Evolutionary conservation across 441 rosid species (phyloP).

Genomic region (Pelargonium myrrhifolium): DNA sequence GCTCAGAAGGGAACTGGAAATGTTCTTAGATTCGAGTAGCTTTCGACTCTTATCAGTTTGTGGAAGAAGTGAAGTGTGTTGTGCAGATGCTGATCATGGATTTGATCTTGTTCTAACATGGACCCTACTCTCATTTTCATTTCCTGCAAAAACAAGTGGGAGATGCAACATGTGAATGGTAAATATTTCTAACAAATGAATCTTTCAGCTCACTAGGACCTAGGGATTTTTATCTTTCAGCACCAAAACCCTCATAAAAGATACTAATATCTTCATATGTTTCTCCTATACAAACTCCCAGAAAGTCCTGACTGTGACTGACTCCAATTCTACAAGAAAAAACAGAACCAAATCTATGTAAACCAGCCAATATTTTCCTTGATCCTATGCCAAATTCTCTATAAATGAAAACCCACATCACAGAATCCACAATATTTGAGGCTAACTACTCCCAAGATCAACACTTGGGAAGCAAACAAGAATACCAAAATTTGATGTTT

Average conservation of each 20-base stretch:
- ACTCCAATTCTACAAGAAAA: too few species aligned
- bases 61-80: slow-evolving; percentile 40
- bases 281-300: too few species aligned
- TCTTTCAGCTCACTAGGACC: too few species aligned
- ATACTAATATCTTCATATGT: too few species aligned
- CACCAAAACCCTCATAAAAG: too few species aligned
- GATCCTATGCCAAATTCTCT: not conserved
- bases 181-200: not conserved
- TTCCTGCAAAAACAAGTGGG: slow-evolving; percentile 19
- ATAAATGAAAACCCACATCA: not conserved
- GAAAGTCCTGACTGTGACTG: too few species aligned
- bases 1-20: slow-evolving; percentile 35
- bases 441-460: not conserved
- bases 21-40: slow-evolving; percentile 32
- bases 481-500: not conserved
- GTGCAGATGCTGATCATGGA: slow-evolving; percentile 33
- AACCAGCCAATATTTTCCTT: not conserved
- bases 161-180: slow-evolving; percentile 17
- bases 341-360: not conserved
- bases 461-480: not conserved
- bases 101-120: slow-evolving; percentile 27
- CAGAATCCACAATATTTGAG: not conserved
- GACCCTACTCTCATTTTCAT: slow-evolving; percentile 23
- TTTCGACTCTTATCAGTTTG: slow-evolving; percentile 44
- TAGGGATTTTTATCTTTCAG: too few species aligned